Percentiles rank a stretch among this genome's conserved stretches.
Evolutionary conservation across 192 early-diverging fungal species (phyloP).

Genomic region (Funneliformis mosseae): DNA sequence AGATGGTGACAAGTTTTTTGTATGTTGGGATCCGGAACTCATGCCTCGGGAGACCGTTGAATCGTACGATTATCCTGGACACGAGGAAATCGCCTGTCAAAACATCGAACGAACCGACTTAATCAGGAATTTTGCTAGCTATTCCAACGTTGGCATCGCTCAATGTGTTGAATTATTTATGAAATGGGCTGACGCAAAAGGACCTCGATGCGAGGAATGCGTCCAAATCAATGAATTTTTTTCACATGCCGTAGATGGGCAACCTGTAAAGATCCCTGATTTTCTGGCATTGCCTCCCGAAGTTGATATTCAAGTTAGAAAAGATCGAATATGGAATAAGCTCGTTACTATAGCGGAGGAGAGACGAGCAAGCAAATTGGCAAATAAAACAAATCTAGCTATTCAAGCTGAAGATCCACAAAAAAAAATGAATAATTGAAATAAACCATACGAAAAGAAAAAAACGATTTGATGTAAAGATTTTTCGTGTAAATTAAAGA

Average conservation of each 20-base stretch:
- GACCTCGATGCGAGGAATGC: conserved; percentile 3
- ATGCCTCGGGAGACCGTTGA: conserved; percentile 38
- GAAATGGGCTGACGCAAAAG: conserved; percentile 14
- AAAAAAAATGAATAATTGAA: no score
- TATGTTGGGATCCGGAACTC: conserved; percentile 58
- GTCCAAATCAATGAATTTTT: not conserved
- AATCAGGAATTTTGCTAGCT: not conserved
- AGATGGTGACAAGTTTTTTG: conserved; percentile 74
- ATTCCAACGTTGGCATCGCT: not conserved
- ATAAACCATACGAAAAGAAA: no score
- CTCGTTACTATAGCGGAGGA: not conserved
- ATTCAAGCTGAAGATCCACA: no score
- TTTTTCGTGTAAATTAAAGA: no score
- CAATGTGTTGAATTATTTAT: not conserved
- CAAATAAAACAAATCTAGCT: no score
- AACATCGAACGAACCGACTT: not conserved
- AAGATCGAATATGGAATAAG: conserved; percentile 2
- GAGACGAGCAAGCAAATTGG: no score
- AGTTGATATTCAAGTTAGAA: not conserved
- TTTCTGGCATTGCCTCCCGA: not conserved
- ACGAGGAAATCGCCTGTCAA: not conserved
- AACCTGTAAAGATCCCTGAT: not conserved
- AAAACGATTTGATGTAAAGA: no score
- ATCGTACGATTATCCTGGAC: not conserved
- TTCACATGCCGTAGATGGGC: conserved; percentile 6